These are phyloP conservation scores for Fragaria nilgerrensis DNA, from an alignment of 306 rosid genomes.

Conservation along the genomic window DNA sequence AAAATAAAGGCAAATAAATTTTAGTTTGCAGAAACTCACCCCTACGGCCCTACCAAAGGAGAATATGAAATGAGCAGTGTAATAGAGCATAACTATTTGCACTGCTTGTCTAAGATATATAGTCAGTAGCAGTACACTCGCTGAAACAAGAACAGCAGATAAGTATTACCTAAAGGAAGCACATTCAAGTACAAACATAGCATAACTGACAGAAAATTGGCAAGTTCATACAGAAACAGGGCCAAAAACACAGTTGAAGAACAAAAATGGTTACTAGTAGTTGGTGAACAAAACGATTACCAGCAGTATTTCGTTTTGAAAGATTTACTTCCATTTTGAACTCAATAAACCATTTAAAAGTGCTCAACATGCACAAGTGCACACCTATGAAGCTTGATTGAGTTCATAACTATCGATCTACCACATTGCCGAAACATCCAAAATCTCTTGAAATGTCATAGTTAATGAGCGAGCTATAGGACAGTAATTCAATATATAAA, in stretches of 20 bases:
- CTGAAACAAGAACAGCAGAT: not conserved
- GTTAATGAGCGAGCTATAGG: not conserved
- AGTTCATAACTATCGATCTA: too few relatives aligned
- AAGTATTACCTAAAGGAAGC: not conserved
- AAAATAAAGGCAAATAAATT: not conserved
- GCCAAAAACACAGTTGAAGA: not conserved
- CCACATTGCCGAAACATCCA: not conserved
- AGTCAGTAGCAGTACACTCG: not conserved
- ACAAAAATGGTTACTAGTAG: too few relatives aligned
- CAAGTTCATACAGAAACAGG: not conserved
- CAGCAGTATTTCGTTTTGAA: too few relatives aligned
- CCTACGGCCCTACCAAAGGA: not conserved
- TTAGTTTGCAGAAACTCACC: not conserved
- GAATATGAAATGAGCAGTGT: not conserved
- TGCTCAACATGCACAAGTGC: not conserved
- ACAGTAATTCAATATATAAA: not conserved
- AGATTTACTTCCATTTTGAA: not conserved
- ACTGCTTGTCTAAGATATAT: not conserved
- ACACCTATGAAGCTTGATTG: not conserved
- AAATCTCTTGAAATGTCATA: not conserved
- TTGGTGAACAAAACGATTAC: too few relatives aligned
- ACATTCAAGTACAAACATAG: not conserved
- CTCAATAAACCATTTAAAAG: not conserved
- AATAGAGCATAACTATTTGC: not conserved
- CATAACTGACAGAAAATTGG: too few relatives aligned